Evolutionary conservation across 169 alveolate genomes (phyloP), one percentile per base, ranked within the genome.

Genomic region (Plasmodium inui): DNA sequence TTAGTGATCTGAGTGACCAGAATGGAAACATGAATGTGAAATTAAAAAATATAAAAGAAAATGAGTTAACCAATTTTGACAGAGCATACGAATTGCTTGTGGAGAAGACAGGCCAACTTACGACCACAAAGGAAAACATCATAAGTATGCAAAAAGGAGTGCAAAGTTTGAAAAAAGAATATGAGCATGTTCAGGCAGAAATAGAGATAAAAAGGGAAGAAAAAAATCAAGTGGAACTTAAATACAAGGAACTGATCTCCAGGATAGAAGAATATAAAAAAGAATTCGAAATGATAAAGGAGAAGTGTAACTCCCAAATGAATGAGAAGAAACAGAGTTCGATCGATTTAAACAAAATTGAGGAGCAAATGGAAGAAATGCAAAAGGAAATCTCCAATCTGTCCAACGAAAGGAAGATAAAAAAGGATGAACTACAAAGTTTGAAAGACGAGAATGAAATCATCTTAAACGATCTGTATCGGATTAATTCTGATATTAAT

Each of bases 261-360:
- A 19, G 81, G 12, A 57, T 88, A 39, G 94, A 88, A 14, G 73
- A 57, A 57, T 76, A 78, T 76, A 88, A 79, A 88, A 88, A 78
- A 34, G 94, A 88, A 53, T 67, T 88, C 46, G 89, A 88, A 14
- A 39, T 34, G 28, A 61, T 88, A 61, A 88, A 88, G 81, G 89
- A 88, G 37, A 78, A 79, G 10, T 88, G 94, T 78, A 88, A 88
- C 81, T 57, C 39, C 70, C 86, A 88, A 88, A 41, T 88, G 94
- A 88, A 57, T 34, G 94, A 88, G 67, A 88, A 88, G 71, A 88
- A 88, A 26, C 74, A 88, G 57, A 88, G 83, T 34, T 57, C 89
- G 12, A 76, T 53, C 14, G 82, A 88, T 30, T 88, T 88, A 78
- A 88, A 50, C 46, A 72, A 79, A 61, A 55, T 84, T 37, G 85